Evolutionary conservation across 805 yeast species (phyloP).

Genomic region (Candida orba): DNA sequence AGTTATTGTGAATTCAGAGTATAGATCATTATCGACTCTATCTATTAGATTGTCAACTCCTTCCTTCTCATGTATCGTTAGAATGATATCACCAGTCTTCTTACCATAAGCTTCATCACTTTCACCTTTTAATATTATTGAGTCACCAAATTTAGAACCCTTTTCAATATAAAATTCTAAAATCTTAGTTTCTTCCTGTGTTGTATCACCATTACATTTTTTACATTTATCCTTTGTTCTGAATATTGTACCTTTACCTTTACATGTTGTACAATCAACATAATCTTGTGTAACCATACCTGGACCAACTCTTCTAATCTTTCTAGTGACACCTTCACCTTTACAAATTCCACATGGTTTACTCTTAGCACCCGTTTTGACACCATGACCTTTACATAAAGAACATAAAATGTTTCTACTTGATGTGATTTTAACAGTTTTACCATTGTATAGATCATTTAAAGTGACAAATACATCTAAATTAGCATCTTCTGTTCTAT

Average conservation of each 20-base stretch:
- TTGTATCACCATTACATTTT: conserved; percentile 60
- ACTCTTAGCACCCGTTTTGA: conserved; percentile 48
- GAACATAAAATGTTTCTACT: conserved; percentile 69
- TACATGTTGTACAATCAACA: conserved; percentile 59
- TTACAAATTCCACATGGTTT: conserved; percentile 59
- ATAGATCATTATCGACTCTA: conserved; percentile 58
- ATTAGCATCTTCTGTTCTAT: conserved; percentile 60
- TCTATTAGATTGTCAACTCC: conserved; percentile 32
- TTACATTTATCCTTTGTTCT: conserved; percentile 69
- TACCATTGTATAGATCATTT: conserved; percentile 76
- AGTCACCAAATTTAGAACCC: conserved; percentile 61
- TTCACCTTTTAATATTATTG: conserved; percentile 53
- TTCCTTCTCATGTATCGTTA: conserved; percentile 45
- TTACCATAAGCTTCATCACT: conserved; percentile 75
- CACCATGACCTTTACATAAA: conserved; percentile 72
- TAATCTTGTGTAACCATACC: conserved; percentile 64
- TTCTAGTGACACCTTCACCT: conserved; percentile 61
- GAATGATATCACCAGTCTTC: conserved; percentile 68
- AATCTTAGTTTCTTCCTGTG: conserved; percentile 57
- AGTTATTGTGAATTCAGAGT: conserved; percentile 51
- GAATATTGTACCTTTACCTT: conserved; percentile 58
- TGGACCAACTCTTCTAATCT: conserved; percentile 59
- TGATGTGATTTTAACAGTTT: conserved; percentile 64
- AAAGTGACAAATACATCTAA: conserved; percentile 57
- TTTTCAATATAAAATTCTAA: conserved; percentile 70